Base-by-base conservation (phyloP, 495 filamentous ascomycete species). In the Aspergillus saccharolyticus region DNA sequence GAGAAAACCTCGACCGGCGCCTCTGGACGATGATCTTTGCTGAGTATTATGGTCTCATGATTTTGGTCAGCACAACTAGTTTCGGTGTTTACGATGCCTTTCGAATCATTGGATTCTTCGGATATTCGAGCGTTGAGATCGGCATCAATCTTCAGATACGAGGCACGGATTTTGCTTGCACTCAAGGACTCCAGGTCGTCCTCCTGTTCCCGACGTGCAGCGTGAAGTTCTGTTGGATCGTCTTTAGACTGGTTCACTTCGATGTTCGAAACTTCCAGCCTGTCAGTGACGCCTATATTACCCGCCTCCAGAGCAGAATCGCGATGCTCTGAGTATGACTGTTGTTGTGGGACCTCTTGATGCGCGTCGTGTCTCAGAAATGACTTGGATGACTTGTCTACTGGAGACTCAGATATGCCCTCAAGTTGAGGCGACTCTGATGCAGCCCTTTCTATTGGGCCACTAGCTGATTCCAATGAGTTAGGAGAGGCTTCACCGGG, bases 111-210 rank as follows among this genome's bases (percentile, higher is more conserved):
- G 24, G 68, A 61, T 14, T 28, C 57, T 48, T 60, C 49, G 28
- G 71, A 39, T 39, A 12, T 12, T 5, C 12, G 33, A 15, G 33
- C 12, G 2, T 39, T 12, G 7, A 39, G 5, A 39, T 39, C 33
- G 2, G 33, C 4, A 2, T 39, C 33, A 5, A 6, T 58, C 22
- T 61, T 70, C 0, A 67, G 55, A 19, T 70, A 63, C 45, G 69
- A 68, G 44, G 78, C 69, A 42, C 78, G 73, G 44, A 83, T 77
- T 55, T 83, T 80, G 54, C 69, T 80, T 3, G 80, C 71, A 46
- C 73, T 60, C 47, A 83, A 60, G 14, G 72, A 52, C 42, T 75
- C 74, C 42, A 82, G 49, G 48, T 81, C 72, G 6, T 79, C 76
- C 15, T 59, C 52, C 51, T 54, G 46, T 14, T 63, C 25, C 3